Evolutionary conservation across 164 flowering plant species (phyloP).

Genomic region (Taxillus chinensis): DNA sequence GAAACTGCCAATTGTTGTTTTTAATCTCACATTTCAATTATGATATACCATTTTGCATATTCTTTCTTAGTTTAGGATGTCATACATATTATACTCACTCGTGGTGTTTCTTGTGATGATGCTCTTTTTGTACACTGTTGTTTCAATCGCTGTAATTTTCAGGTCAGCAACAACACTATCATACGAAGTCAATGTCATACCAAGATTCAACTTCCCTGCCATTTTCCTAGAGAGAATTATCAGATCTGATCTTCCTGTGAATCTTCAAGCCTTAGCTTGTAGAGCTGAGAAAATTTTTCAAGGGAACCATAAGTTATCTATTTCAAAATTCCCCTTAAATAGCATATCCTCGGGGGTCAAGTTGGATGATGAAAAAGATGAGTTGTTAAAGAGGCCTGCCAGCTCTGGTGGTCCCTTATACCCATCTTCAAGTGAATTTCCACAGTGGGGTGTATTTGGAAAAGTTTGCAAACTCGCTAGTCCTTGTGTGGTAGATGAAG

Average conservation of each 20-base stretch:
- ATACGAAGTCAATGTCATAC: constrained; percentile 88
- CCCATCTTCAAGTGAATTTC: constrained; percentile 36
- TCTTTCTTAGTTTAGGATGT: no score
- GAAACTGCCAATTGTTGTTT: no score
- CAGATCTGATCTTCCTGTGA: constrained; percentile 87
- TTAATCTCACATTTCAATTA: no score
- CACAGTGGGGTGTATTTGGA: constrained; percentile 74
- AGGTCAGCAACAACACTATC: constrained; percentile 55
- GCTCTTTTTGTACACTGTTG: background rate
- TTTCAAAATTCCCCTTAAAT: constrained; percentile 14
- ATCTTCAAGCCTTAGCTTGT: constrained; percentile 79
- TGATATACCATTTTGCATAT: no score
- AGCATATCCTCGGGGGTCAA: constrained; percentile 15
- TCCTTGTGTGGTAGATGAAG: constrained; percentile 86
- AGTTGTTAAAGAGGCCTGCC: constrained; percentile 18
- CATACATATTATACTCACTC: background rate
- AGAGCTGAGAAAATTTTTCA: constrained; percentile 51
- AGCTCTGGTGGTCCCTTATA: constrained; percentile 29
- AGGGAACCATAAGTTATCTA: constrained; percentile 19
- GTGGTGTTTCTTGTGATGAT: background rate
- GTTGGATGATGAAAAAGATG: constrained; percentile 21
- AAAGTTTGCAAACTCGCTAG: constrained; percentile 69
- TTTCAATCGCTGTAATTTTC: background rate
- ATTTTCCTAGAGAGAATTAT: constrained; percentile 89
- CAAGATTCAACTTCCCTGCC: constrained; percentile 87